phyloP scores from a whole-genome alignment of 2,329 filamentous ascomycete genomes.

The Diaporthe vaccinii region DNA sequence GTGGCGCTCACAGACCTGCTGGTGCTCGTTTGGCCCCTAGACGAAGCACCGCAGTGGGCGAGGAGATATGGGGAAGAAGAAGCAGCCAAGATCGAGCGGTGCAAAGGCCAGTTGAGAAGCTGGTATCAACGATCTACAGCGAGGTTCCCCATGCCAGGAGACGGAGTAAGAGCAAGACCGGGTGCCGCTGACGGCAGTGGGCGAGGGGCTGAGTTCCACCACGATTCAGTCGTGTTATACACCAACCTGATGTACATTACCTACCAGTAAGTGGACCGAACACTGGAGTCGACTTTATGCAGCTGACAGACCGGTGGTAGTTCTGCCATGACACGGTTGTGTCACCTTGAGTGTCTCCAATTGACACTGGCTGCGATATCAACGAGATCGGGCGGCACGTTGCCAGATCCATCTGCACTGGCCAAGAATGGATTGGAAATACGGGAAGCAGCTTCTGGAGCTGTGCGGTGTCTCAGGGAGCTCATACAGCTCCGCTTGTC shows the following conservation, averaged over 20 bases:
- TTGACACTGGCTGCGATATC: conserved; percentile 55
- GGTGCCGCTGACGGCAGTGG: conserved; percentile 36
- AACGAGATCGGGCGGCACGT: conserved; percentile 45
- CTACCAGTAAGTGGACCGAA: conserved; percentile 58
- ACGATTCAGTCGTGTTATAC: conserved; percentile 60
- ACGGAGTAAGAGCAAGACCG: conserved; percentile 47
- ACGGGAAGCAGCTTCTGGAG: conserved; percentile 58
- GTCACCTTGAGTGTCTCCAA: conserved; percentile 61
- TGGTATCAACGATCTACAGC: conserved; percentile 57
- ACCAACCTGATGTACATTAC: conserved; percentile 65
- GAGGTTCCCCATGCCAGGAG: conserved; percentile 55
- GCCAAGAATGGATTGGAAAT: conserved; percentile 57
- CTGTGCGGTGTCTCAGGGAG: conserved; percentile 62
- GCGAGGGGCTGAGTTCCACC: conserved; percentile 49
- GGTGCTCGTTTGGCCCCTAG: conserved; percentile 59
- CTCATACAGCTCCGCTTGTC: conserved; percentile 60
- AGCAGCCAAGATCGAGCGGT: conserved; percentile 50
- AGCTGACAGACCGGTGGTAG: conserved; percentile 14
- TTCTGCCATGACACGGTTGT: conserved; percentile 47
- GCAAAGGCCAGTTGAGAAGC: conserved; percentile 52
- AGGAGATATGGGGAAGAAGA: conserved; percentile 51
- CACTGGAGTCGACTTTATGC: background rate
- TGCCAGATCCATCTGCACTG: conserved; percentile 53
- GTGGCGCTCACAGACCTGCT: conserved; percentile 62
- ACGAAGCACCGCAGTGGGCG: conserved; percentile 57